Conservation (phyloP, 306 rosid genomes). For the Vigna angularis region DNA sequence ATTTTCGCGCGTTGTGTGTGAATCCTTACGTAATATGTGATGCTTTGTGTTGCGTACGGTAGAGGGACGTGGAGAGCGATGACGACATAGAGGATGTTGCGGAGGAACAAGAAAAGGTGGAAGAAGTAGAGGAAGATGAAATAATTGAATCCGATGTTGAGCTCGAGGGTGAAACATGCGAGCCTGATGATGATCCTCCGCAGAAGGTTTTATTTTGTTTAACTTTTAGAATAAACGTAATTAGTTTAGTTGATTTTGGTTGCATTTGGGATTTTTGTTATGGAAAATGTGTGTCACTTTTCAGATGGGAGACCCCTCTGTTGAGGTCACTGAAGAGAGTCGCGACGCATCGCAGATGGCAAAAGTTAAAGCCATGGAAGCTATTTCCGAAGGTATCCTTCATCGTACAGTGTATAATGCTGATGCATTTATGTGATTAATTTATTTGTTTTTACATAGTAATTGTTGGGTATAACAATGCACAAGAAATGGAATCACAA, state of each 20-base stretch:
- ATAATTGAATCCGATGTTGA: conserved; percentile 86
- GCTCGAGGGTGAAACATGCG: conserved; percentile 81
- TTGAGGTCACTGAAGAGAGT: conserved; percentile 79
- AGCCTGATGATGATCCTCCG: conserved; percentile 84
- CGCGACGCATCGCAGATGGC: conserved; percentile 82
- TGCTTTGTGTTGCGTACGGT: conserved; percentile 29
- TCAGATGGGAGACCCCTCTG: conserved; percentile 84
- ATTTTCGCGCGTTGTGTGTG: neutral
- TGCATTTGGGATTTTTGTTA: conserved; percentile 1
- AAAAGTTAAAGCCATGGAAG: conserved; percentile 76
- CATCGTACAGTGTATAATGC: neutral
- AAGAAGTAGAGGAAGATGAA: conserved; percentile 79
- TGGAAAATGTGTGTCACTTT: conserved; percentile 22
- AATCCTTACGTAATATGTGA: neutral
- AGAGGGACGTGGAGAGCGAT: conserved; percentile 68
- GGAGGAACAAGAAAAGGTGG: conserved; percentile 49
- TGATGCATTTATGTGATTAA: neutral
- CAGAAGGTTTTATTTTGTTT: conserved; percentile 60
- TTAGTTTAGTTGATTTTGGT: neutral
- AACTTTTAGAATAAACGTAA: neutral
- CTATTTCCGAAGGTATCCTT: conserved; percentile 74
- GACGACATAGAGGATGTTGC: conserved; percentile 65
- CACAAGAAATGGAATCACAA: neutral
- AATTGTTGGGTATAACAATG: neutral
- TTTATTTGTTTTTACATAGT: conserved; percentile 12